Conservation (phyloP, 1,284 basidiomycete species). For the Boletus smithii region DNA sequence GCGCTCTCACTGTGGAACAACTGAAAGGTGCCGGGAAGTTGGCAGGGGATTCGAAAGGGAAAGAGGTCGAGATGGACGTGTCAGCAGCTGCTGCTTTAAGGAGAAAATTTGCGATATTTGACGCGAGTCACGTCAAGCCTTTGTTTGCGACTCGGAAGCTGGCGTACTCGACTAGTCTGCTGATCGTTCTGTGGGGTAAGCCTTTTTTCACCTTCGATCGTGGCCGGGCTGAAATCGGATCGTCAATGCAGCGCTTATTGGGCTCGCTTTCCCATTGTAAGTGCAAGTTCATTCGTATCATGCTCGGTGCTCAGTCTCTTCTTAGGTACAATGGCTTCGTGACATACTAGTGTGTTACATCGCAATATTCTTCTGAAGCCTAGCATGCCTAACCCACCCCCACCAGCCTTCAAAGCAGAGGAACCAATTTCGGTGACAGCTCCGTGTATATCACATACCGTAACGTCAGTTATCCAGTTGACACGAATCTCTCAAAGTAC, state of each 20-base stretch:
- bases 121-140: constrained; percentile 46
- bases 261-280: constrained; percentile 69
- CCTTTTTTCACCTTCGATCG: neutral
- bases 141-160: constrained; percentile 63
- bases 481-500: neutral
- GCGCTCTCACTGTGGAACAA: constrained; percentile 47
- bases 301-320: constrained; percentile 4
- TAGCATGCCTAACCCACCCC: neutral
- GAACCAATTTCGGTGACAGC: constrained; percentile 60
- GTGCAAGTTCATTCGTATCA: constrained; percentile 14
- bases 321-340: constrained; percentile 56
- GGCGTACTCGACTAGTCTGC: constrained; percentile 57
- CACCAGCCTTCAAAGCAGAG: constrained; percentile 52
- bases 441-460: constrained; percentile 64
- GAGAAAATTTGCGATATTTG: constrained; percentile 46
- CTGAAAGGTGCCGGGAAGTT: constrained; percentile 36
- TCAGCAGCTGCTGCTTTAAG: constrained; percentile 39
- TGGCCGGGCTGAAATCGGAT: neutral
- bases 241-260: constrained; percentile 55
- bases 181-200: constrained; percentile 62
- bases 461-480: constrained; percentile 44
- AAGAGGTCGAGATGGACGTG: constrained; percentile 31
- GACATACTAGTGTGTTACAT: constrained; percentile 52
- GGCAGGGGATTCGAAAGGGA: constrained; percentile 10
- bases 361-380: neutral